Base-by-base conservation (phyloP, 306 rosid species). In the Hippophae tibetana region DNA sequence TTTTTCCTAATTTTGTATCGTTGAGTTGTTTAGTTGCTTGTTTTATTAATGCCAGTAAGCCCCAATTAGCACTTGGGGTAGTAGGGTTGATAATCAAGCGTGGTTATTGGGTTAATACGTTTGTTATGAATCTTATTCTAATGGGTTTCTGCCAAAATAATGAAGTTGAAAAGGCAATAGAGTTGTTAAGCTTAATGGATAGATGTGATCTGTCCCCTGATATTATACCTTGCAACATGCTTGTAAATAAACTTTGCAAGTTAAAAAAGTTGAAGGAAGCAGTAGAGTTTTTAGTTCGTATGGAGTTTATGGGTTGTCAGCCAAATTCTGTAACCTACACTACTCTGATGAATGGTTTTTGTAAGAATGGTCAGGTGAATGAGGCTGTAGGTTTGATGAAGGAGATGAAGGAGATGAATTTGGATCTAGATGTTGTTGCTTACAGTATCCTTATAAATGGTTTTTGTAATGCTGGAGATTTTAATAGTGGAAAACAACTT, bases 181-280 rank as follows among this genome's bases (percentile, higher is more conserved):
- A 57, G 61, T 54, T 85, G 73, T 72, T 79, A 60, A 23, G 48
- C 14, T 72, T 60, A 51, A 83, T 88, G 87, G 57, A 56, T 51
- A 78, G 62, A 56, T 67, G 75, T 69, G 12, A 43, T 67, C 54
- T 85, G 6, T 26, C 43, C 9, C 83, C 86, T 13, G 87, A 83
- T 69, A 43, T 66, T 6, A 5, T 66, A 75, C 78, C 78, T 75
- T 92, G 76, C 74, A 83, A 83, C 66, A 79, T 70, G 4, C 70
- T 92, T 44, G 43, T 87, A 53, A 72, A 68, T 80, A 82, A 86
- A n/a, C 66, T 87, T 1, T 85, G 98, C 79, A 85, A 84, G 78
- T 78, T 38, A 2, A 69, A 75, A 44, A 78, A 64, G 52, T 75
- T 81, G 58, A 67, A 69, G 49, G 89, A 83, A 66, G 95, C 98